Percentiles rank a stretch among this genome's conserved stretches.
Evolutionary conservation across 2,329 filamentous ascomycete genomes (phyloP).

Genomic region (Sarocladiaceae sp.): DNA sequence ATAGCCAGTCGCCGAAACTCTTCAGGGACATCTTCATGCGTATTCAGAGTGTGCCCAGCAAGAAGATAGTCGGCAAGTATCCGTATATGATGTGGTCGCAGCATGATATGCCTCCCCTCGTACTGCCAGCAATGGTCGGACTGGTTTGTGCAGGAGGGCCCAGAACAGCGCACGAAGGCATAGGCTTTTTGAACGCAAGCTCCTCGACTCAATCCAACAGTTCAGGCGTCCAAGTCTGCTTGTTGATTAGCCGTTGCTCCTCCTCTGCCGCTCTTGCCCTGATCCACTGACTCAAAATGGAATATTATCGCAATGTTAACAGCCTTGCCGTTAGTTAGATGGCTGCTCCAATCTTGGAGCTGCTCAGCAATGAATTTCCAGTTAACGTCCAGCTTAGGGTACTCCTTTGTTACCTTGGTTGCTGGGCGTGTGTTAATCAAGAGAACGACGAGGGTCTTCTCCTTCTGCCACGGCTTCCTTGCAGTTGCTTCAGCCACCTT

Average conservation of each 20-base stretch:
- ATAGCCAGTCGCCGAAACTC: neutral
- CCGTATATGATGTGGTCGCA: constrained; percentile 1
- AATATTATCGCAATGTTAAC: neutral
- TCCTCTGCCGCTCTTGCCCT: neutral
- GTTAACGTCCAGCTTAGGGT: neutral
- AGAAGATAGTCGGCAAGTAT: neutral
- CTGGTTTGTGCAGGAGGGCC: neutral
- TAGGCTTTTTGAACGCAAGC: neutral
- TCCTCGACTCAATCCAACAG: neutral
- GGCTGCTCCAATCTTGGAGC: neutral
- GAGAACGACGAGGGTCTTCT: neutral
- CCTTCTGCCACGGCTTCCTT: neutral
- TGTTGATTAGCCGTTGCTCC: constrained; percentile 1
- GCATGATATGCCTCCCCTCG: neutral
- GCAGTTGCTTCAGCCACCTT: neutral
- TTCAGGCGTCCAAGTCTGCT: neutral
- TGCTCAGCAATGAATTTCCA: constrained; percentile 1
- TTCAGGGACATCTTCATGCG: neutral
- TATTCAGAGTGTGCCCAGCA: neutral
- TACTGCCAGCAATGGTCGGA: neutral
- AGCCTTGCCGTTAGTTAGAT: neutral
- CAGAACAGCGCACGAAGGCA: neutral
- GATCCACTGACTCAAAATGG: neutral
- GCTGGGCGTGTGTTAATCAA: neutral
- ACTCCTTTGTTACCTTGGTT: constrained; percentile 3